phyloP scores from a whole-genome alignment of 306 rosid species.

The Acacia crassicarpa region DNA sequence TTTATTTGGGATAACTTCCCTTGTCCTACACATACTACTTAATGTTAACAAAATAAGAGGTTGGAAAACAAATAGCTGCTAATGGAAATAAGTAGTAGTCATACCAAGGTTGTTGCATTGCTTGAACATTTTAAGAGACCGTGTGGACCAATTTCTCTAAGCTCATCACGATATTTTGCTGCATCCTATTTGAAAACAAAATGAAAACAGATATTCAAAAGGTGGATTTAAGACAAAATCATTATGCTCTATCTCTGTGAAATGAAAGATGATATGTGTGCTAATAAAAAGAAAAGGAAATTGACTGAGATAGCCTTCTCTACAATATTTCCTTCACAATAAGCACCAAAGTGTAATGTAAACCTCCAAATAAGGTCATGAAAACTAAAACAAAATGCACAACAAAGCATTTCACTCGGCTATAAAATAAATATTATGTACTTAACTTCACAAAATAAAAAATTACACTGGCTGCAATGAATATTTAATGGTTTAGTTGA shows the following conservation, averaged over 20 bases:
- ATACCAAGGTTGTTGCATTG: conserved; percentile 90
- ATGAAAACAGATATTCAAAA: conserved; percentile 3
- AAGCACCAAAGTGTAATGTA: not conserved
- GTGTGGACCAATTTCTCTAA: conserved; percentile 73
- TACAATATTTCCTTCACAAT: not conserved
- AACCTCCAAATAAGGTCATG: not conserved
- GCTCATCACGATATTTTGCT: conserved; percentile 83
- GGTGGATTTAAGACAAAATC: conserved; percentile 7
- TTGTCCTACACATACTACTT: not conserved
- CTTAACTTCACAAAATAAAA: not conserved
- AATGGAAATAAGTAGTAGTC: not conserved
- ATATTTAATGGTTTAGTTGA: not conserved
- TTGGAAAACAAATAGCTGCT: not conserved
- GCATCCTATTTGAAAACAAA: conserved; percentile 61
- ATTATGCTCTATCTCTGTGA: not conserved
- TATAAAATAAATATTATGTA: not conserved
- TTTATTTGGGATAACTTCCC: conserved; percentile 13
- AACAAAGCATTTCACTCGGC: not conserved
- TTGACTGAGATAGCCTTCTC: not conserved
- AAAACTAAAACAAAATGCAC: not conserved
- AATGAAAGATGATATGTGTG: not conserved
- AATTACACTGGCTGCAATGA: not conserved
- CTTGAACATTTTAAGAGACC: conserved; percentile 84
- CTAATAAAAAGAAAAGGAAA: not conserved
- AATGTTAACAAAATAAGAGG: not conserved